These are phyloP conservation scores for Bryoerythrophyllum caledonicum DNA, from an alignment of 225 moss, liverwort and hornwort genomes.

Conservation along the genomic window DNA sequence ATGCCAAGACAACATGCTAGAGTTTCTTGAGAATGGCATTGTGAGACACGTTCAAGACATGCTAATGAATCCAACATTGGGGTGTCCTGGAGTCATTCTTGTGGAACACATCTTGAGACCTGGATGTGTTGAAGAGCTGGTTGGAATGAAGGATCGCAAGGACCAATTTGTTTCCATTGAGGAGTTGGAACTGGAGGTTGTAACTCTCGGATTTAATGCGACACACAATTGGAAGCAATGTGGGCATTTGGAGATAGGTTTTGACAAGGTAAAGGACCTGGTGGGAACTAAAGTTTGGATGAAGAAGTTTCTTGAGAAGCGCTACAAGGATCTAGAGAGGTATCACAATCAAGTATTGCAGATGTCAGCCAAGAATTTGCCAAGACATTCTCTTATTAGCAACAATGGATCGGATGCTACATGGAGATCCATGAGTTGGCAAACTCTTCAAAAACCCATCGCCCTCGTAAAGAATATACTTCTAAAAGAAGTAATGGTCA, in stretches of 20 bases:
- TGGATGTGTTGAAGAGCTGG: too few species aligned
- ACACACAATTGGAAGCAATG: neutral
- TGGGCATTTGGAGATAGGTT: neutral
- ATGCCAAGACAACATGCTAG: too few species aligned
- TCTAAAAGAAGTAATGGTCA: too few species aligned
- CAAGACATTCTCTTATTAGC: too few species aligned
- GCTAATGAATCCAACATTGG: too few species aligned
- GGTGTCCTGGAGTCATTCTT: too few species aligned
- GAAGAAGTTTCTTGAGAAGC: neutral
- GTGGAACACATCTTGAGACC: too few species aligned
- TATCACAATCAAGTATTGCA: rapidly evolving
- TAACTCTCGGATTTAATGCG: neutral
- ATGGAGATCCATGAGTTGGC: neutral
- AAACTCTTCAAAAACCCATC: too few species aligned
- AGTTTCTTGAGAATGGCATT: too few species aligned
- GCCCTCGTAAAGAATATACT: neutral
- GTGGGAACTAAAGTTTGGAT: neutral
- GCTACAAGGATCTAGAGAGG: rapidly evolving
- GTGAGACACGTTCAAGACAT: too few species aligned
- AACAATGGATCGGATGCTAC: rapidly evolving
- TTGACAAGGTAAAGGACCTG: neutral
- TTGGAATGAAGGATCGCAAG: rapidly evolving
- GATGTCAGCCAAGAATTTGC: rapidly evolving
- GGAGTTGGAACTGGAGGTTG: neutral
- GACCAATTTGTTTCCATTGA: neutral